Percentiles rank a stretch among this genome's conserved stretches.
phyloP scores from a whole-genome alignment of 2,329 filamentous ascomycete species.

The Periconia sp. region DNA sequence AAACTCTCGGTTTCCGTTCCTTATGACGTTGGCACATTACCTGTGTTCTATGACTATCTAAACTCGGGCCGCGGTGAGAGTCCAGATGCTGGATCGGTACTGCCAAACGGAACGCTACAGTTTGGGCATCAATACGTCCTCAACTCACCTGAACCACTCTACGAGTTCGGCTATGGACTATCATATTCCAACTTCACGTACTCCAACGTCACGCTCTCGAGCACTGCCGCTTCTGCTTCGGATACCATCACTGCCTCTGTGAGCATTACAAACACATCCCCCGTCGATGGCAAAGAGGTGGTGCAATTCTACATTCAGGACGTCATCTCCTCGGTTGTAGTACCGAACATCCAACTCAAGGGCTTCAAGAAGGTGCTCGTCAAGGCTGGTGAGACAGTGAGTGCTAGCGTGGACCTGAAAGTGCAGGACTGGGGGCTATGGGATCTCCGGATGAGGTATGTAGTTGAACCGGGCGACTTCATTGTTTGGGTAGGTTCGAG shows the following conservation, averaged over 20 bases:
- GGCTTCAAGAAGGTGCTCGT: slow-evolving; percentile 71
- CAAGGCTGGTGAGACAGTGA: slow-evolving; percentile 64
- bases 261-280: slow-evolving; percentile 65
- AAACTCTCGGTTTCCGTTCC: slow-evolving; percentile 72
- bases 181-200: slow-evolving; percentile 71
- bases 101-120: slow-evolving; percentile 64
- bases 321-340: slow-evolving; percentile 65
- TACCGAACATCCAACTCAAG: slow-evolving; percentile 69
- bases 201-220: slow-evolving; percentile 59
- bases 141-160: slow-evolving; percentile 64
- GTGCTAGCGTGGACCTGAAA: slow-evolving; percentile 58
- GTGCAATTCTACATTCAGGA: slow-evolving; percentile 73
- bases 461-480: slow-evolving; percentile 75
- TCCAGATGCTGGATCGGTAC: slow-evolving; percentile 58
- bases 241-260: slow-evolving; percentile 66
- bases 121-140: slow-evolving; percentile 73
- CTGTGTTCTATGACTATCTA: slow-evolving; percentile 74
- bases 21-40: slow-evolving; percentile 68
- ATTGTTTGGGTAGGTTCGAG: slow-evolving; percentile 64
- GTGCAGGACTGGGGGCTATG: slow-evolving; percentile 62
- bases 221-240: slow-evolving; percentile 53
- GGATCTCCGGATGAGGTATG: slow-evolving; percentile 69
- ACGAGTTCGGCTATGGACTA: slow-evolving; percentile 70
- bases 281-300: slow-evolving; percentile 67
- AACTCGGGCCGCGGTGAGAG: slow-evolving; percentile 65